Conservation (phyloP, 2,329 filamentous ascomycete genomes). For the Aureobasidium sp. region DNA sequence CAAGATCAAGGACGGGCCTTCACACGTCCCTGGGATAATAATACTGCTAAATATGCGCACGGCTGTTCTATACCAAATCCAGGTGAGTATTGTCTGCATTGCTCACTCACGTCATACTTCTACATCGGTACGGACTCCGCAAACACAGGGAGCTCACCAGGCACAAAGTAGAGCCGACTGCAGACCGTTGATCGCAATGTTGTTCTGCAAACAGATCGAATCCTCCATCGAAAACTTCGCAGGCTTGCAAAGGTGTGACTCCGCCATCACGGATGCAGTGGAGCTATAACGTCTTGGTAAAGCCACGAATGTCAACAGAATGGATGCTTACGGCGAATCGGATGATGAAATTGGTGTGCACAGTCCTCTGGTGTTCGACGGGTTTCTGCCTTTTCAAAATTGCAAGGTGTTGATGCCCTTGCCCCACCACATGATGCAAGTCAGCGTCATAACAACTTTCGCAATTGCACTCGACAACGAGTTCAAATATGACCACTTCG, state of each 20-base stretch:
- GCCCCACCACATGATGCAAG: conserved; percentile 13
- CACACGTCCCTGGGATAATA: not conserved
- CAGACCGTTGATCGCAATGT: conserved; percentile 11
- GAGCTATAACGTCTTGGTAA: conserved; percentile 1
- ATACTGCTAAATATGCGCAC: not conserved
- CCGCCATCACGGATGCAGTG: not conserved
- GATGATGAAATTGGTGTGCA: conserved; percentile 1
- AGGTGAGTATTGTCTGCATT: not conserved
- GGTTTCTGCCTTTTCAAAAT: conserved; percentile 4
- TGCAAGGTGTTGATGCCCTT: conserved; percentile 1
- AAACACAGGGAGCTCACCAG: not conserved
- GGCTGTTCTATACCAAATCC: not conserved
- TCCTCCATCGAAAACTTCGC: not conserved
- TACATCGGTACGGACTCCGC: not conserved
- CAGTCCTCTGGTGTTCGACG: conserved; percentile 6
- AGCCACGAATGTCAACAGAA: not conserved
- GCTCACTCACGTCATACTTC: not conserved
- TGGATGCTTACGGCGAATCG: not conserved
- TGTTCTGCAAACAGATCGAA: not conserved
- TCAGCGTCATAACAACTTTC: conserved; percentile 2
- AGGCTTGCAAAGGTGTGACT: not conserved
- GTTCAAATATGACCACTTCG: conserved; percentile 3
- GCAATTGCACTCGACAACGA: not conserved
- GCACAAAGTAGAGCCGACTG: conserved; percentile 12
- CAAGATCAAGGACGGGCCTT: not conserved